Evolutionary conservation across 2,329 filamentous ascomycete genomes (phyloP), one percentile per base, ranked within the genome.

Genomic region (Aspergillus flavus): DNA sequence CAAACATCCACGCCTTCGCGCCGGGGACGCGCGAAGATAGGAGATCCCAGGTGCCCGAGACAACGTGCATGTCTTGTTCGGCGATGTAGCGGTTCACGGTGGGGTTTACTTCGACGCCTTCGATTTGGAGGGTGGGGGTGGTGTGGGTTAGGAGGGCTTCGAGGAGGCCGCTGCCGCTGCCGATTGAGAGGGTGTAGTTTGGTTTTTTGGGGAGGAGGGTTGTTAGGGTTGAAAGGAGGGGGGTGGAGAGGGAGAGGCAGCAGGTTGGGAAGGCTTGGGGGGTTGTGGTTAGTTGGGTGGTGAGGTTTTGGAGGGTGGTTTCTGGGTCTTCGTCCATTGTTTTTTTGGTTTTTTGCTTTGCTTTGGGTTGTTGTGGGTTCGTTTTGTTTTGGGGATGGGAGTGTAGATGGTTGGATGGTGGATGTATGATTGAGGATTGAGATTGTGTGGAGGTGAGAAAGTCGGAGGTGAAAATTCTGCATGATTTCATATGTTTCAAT

Each of bases 151-250:
- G 72, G 6, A 82, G 67, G 2, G 76, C 75, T 73, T 85, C 84
- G 19, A 86, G 75, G 9, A 85, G 75, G 28, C 84, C 84, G 50
- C 75, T 81, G 53, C 84, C 84, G 65, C 80, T 81, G 61, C 84
- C 84, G 56, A 86, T 78, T 2, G 81, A 83, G 45, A 84, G 69
- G 16, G 73, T 75, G 64, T 72, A 75, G n/a, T 11, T 32, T 11
- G 74, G 73, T 12, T 59, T 62, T 45, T 61, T 39, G 12, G 74
- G 74, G 4, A 76, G 72, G 23, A 72, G 50, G 1, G 50, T 56
- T 32, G 64, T 50, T 6, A 76, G 28, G 21, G 63, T 43, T 30
- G 54, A 43, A 23, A 73, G 53, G 4, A 76, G 58, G 26, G 66
- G 66, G 32, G 41, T 70, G 56, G 74, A 76, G 21, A 76, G 62